phyloP scores from a whole-genome alignment of 768 basidiomycete species.

The Lactarius trivialis region DNA sequence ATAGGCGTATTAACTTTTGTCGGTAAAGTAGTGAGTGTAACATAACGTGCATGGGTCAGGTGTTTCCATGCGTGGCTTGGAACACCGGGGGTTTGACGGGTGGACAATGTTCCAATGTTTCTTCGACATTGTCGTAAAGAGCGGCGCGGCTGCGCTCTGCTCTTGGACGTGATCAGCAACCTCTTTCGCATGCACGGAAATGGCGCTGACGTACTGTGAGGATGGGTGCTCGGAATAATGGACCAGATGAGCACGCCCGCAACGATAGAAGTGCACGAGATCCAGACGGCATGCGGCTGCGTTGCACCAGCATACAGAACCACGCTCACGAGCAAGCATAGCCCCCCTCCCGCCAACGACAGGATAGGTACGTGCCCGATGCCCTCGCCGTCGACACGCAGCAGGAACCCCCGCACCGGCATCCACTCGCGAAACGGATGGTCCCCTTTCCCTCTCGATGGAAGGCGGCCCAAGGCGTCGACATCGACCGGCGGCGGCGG shows the following conservation, averaged over 20 bases:
- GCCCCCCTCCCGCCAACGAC: slow-evolving; percentile 5
- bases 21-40: neutral
- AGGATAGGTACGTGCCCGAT: slow-evolving; percentile 5
- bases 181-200: neutral
- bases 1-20: neutral
- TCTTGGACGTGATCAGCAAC: neutral
- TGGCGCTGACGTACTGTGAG: neutral
- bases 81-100: slow-evolving; percentile 2
- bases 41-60: neutral
- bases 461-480: neutral
- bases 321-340: slow-evolving; percentile 15
- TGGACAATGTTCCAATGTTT: neutral
- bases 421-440: neutral
- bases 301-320: slow-evolving; percentile 4
- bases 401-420: neutral
- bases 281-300: slow-evolving; percentile 9
- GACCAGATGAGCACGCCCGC: neutral
- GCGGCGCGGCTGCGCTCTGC: slow-evolving; percentile 4
- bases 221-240: neutral
- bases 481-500: neutral
- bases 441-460: neutral
- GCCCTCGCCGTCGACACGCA: slow-evolving; percentile 1
- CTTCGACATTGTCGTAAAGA: slow-evolving; percentile 10
- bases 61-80: neutral
- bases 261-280: slow-evolving; percentile 4